These are phyloP conservation scores for Crithidia brevicula DNA, from an alignment of 208 protist genomes.

Conservation along the genomic window DNA sequence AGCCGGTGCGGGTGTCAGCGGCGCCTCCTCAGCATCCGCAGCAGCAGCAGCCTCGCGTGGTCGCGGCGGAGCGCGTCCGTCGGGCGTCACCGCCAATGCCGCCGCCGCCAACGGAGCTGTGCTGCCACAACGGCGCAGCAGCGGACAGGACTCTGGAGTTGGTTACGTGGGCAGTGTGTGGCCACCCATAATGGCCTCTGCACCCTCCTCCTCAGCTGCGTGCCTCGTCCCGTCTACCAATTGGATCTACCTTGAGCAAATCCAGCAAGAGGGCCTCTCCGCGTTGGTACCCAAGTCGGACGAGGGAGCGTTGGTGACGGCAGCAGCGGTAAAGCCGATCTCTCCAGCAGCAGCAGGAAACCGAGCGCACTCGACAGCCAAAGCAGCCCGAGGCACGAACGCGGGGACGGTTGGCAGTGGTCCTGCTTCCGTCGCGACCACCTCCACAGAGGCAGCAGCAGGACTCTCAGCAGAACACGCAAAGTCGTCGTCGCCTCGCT, in stretches of 20 bases:
- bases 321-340: conserved; percentile 7
- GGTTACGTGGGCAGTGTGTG: not conserved
- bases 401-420: not conserved
- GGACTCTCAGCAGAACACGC: not conserved
- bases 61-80: not conserved
- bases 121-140: not conserved
- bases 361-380: not conserved
- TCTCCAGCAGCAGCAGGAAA: not conserved
- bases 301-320: not conserved
- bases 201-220: not conserved
- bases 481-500: not conserved
- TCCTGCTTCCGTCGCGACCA: not conserved
- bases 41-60: conserved; percentile 1
- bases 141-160: not conserved
- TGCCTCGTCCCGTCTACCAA: conserved; percentile 35
- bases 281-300: not conserved
- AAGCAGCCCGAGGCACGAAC: not conserved
- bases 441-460: not conserved
- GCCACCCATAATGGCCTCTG: too few species aligned
- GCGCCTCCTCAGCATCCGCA: not conserved
- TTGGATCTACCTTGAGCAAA: conserved; percentile 26
- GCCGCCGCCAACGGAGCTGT: not conserved
- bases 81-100: not conserved
- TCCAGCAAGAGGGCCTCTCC: conserved; percentile 14
- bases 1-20: not conserved